Base-by-base conservation (phyloP, 371 early-diverging fungal genomes). In the Dinochytrium kinnereticum region DNA sequence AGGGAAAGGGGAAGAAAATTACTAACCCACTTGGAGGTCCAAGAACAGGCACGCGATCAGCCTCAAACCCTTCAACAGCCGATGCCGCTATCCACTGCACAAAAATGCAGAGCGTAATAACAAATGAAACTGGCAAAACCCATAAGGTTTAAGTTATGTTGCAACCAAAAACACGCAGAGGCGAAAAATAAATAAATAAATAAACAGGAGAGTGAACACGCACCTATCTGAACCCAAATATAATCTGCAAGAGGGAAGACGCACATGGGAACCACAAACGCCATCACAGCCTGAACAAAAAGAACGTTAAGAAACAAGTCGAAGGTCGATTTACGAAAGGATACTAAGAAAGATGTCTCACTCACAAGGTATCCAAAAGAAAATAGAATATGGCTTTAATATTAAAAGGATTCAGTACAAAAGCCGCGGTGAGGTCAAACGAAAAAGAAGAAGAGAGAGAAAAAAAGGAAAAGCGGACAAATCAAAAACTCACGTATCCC, bases 111-210 rank as follows among this genome's bases (percentile, higher is more conserved):
- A 82, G 17, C 36, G 80, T 78, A 21, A 76, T 30, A n/a, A 67
- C 10, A 51, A 80, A 78, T 1, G 78, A 59, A 33, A 39, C 82
- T 80, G n/a, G n/a, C n/a, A n/a, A n/a, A n/a, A n/a, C n/a, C n/a
- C n/a, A n/a, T n/a, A n/a, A 38, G 24, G 19, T 28, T 66, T 7
- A 55, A 30, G 26, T 17, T 7, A 7, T 13, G 26, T 13, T 55
- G 70, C 36, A 5, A 59, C 57, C 19, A 15, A 44, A 24, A 61
- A 51, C 24, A n/a, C n/a, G n/a, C n/a, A n/a, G n/a, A n/a, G n/a
- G n/a, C n/a, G n/a, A n/a, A n/a, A n/a, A 64, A 7, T 1, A 71
- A 7, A 49, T 64, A 64, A 24, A 33, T 17, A 5, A 57, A 24
- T 34, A 31, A 10, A 34, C 17, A 21, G 21, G 17, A 36, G 40